Evolutionary conservation across 148 eudicot species (phyloP), one percentile per base, ranked within the genome.

Genomic region (Simmondsia chinensis): DNA sequence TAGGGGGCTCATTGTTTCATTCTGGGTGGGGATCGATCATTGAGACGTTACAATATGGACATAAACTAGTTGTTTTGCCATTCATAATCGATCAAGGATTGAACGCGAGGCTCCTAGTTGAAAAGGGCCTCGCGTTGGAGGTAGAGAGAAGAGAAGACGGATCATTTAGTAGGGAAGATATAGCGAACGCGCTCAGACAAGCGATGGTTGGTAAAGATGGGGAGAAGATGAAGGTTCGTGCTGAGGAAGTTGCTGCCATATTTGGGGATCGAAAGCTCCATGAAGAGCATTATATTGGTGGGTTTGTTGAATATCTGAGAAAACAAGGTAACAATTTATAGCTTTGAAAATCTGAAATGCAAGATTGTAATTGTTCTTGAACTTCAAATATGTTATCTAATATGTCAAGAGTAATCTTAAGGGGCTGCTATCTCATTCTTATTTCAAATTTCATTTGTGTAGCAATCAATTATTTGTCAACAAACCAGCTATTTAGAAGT

Each of bases 91-190:
- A 66, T 20, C 66, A 66, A 19, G 57, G 66, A 0, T 44, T 66
- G 51, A 66, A 60, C 5, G 66, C 61, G 8, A 54, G 61, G 52
- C 16, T 60, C 5, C 7, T 54, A 15, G 72, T 48, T 8, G 72
- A 60, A 18, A 66, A 66, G 18, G 66, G 59, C 36, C 38, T 60
- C 42, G 66, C 57, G 0, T 41, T 54, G 2, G 66, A 66, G 25
- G 66, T 54, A 0, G 57, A 60, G 57, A 60, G 66, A 50, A 40
- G 24, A 0, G 61, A 62, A 41, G 56, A 62, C 2, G 55, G 61
- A 19, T 39, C 50, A 4, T 54, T 62, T 34, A 33, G 13, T 4
- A 25, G 61, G 10, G 31, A 19, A 5, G 54, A 28, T 0, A 32
- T 61, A 18, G 59, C 66, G n/a, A 39, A 26, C 25, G 22, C 54